Evolutionary conservation across 2,329 filamentous ascomycete species (phyloP), one percentile per base, ranked within the genome.

Genomic region (Purpureocillium takamizusanense): DNA sequence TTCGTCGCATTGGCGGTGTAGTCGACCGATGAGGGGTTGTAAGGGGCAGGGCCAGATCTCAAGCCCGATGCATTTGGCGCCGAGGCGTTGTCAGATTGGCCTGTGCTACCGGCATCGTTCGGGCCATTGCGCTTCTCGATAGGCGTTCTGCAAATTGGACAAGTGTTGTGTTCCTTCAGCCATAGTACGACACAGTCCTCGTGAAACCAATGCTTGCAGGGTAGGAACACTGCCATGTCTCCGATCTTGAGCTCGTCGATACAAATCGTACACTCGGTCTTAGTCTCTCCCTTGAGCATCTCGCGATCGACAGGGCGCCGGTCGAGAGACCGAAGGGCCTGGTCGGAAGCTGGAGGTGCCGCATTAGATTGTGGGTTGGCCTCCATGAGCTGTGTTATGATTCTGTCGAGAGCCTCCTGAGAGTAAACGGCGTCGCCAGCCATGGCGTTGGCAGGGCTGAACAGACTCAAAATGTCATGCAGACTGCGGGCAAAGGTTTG

Each of bases 141-240:
- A 3, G 74, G 57, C 13, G 74, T 74, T 30, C 85, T 74, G 54
- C 85, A 90, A 38, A 88, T 82, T 1, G 90, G 90, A 51, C 90
- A 97, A 0, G 89, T 95, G 51, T 95, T 88, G 60, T 95, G 89
- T 60, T 94, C 85, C 51, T 75, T 77, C 37, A 97, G 65, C 90
- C 90, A 97, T 36, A 84, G 70, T 17, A 78, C 72, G 27, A 92
- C 84, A 51, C 90, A 97, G 18, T 76, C 68, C 41, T 81, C 81
- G 53, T 95, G 90, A 57, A 95, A 97, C 86, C 87, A 95, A 55
- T 98, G 92, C 42, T 78, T 83, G 62, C 92, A 98, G 0, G 88
- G 88, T 36, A 98, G 62, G 33, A 81, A 73, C 0, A 84, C 76
- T 5, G 90, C 86, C 54, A 85, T 78, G 23, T 85, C 79, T 10